These are phyloP conservation scores for Aspergillus eucalypticola DNA, from an alignment of 2,329 filamentous ascomycete species.

Conservation along the genomic window DNA sequence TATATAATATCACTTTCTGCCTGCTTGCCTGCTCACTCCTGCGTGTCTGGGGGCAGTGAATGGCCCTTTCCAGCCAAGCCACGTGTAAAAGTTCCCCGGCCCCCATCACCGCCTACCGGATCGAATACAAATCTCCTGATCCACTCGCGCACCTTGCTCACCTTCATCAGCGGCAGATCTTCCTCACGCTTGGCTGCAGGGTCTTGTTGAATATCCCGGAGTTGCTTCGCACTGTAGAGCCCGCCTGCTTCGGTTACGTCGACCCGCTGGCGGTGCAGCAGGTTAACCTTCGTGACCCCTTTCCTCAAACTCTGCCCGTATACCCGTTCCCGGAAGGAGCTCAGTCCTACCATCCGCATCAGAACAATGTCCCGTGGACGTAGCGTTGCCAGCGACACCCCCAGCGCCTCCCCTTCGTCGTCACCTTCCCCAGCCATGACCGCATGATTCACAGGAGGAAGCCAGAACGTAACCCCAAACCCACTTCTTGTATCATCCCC, in stretches of 20 bases:
- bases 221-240: conserved; percentile 56
- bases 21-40: neutral
- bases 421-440: conserved; percentile 5
- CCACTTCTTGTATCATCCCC: conserved; percentile 82
- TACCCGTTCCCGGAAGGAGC: conserved; percentile 72
- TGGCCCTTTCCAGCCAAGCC: neutral
- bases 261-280: conserved; percentile 62
- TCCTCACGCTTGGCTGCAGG: conserved; percentile 29
- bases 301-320: conserved; percentile 80
- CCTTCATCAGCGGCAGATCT: conserved; percentile 61
- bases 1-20: neutral
- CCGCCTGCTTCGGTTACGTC: conserved; percentile 57
- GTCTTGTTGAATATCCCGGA: conserved; percentile 33
- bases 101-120: conserved; percentile 29
- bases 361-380: conserved; percentile 75
- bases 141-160: conserved; percentile 72
- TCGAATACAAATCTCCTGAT: conserved; percentile 65
- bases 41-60: conserved; percentile 43
- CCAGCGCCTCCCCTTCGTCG: conserved; percentile 34
- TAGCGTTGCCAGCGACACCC: conserved; percentile 50
- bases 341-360: conserved; percentile 75
- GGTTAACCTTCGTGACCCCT: conserved; percentile 67
- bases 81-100: conserved; percentile 1
- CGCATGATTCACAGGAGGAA: conserved; percentile 47
- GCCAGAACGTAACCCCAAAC: conserved; percentile 84